Base-by-base conservation (phyloP, 2,329 filamentous ascomycete genomes). In the Seiridium unicorne region DNA sequence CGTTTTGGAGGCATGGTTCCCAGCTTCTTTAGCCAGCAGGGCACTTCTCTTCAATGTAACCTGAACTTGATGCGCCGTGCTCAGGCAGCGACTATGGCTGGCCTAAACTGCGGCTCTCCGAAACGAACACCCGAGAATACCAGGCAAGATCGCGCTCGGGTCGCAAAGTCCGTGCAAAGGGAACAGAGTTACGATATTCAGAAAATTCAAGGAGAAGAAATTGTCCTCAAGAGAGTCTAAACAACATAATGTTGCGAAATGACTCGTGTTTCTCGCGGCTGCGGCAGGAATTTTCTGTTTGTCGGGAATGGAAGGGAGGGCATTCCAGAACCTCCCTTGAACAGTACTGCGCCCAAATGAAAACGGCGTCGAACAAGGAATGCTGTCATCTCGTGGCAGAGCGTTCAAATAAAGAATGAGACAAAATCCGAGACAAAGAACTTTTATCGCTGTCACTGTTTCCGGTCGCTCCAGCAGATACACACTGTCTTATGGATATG, bases 261-360 rank as follows among this genome's bases (percentile, higher is more conserved):
- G 47, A 35, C 13, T 31, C 11, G 10, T 26, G 13, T 32, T 32
- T 35, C 36, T n/a, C 31, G 18, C 44, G 13, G 26, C 44, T 31
- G 11, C 31, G 34, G 34, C 11, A 56, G 44, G 54, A 57, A 46
- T 56, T 46, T 36, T 32, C 6, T n/a, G 42, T 26, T 57, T 36
- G 31, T 42, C 38, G 38, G 54, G 54, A 34, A 57, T 47, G 38
- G 54, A 57, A 57, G 31, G 10, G 26, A 36, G 38, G n/a, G 31
- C 54, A 57, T 57, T 57, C 54, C 54, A 57, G 34, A 47, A 38
- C 31, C 36, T 57, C 54, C 54, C 54, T 57, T 57, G 54, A 26
- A 46, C 9, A 34, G 31, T 32, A 42, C 13, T 32, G 53, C 53
- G 53, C 18, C 18, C 38, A 44, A 42, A 32, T 34, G 18, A 35